Evolutionary conservation across 345 rosid species (phyloP).

Genomic region (Corymbia maculata): DNA sequence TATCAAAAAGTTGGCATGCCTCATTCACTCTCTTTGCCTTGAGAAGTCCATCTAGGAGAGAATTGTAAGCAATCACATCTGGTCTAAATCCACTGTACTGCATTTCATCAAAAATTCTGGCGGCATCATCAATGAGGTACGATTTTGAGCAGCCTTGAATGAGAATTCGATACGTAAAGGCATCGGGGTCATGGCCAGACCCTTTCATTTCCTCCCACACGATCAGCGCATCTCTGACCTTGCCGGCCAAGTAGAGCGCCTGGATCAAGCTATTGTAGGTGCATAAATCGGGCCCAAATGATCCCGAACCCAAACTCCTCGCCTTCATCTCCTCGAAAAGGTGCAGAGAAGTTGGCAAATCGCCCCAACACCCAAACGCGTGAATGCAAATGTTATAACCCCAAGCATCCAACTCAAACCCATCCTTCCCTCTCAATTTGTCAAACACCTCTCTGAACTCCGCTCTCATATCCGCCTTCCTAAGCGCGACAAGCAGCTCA

Average conservation of each 20-base stretch:
- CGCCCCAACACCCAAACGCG: slow-evolving; percentile 85
- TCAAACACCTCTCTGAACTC: slow-evolving; percentile 49
- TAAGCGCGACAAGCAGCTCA: slow-evolving; percentile 56
- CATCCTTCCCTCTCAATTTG: slow-evolving; percentile 26
- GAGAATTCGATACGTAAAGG: slow-evolving; percentile 52
- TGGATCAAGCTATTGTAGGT: slow-evolving; percentile 85
- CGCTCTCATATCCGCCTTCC: slow-evolving; percentile 38
- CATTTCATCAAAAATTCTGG: slow-evolving; percentile 58
- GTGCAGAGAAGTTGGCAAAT: slow-evolving; percentile 44
- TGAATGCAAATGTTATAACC: slow-evolving; percentile 82
- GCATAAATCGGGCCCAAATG: slow-evolving; percentile 59
- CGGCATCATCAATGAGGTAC: slow-evolving; percentile 59
- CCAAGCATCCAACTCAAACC: slow-evolving; percentile 53
- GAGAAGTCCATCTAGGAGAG: slow-evolving; percentile 66
- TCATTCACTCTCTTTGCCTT: slow-evolving; percentile 75
- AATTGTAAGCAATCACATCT: slow-evolving; percentile 51
- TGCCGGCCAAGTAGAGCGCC: slow-evolving; percentile 61
- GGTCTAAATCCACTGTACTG: slow-evolving; percentile 61
- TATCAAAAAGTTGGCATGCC: slow-evolving; percentile 80
- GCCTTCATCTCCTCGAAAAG: slow-evolving; percentile 81
- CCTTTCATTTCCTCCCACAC: slow-evolving; percentile 72
- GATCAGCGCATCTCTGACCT: slow-evolving; percentile 59
- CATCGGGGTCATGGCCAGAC: slow-evolving; percentile 86
- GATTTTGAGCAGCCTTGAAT: slow-evolving; percentile 78
- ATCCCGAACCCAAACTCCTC: slow-evolving; percentile 23